These are phyloP conservation scores for Acmispon strigosus DNA, from an alignment of 306 rosid genomes.

Conservation along the genomic window DNA sequence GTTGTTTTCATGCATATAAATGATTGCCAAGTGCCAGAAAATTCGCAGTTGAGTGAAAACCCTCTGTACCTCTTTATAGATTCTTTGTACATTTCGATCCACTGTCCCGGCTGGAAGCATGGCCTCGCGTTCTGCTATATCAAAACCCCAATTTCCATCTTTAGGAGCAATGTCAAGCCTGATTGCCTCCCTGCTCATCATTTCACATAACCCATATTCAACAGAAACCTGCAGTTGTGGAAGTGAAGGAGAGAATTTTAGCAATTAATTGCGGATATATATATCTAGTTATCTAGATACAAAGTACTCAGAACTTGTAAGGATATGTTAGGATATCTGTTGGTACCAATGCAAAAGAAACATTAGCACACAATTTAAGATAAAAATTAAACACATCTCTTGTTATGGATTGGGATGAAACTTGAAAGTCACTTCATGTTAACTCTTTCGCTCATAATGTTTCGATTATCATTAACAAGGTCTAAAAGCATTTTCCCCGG, in stretches of 20 bases:
- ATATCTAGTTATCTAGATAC: no score
- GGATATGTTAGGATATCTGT: neutral
- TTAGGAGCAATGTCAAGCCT: slow-evolving; percentile 43
- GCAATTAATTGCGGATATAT: neutral
- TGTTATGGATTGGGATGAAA: no score
- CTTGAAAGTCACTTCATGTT: no score
- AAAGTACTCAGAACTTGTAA: neutral
- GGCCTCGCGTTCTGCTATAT: slow-evolving; percentile 61
- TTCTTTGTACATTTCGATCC: slow-evolving; percentile 45
- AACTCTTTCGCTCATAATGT: no score
- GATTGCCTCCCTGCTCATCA: slow-evolving; percentile 65
- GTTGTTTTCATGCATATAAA: neutral
- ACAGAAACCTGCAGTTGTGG: slow-evolving; percentile 54
- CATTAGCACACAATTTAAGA: no score
- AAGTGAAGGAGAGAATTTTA: neutral
- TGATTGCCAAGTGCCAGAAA: neutral
- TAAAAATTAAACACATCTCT: no score
- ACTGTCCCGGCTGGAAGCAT: slow-evolving; percentile 65
- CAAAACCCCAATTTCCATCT: slow-evolving; percentile 71
- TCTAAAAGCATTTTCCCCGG: no score
- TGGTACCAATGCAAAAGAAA: no score
- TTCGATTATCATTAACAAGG: no score
- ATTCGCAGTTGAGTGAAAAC: neutral
- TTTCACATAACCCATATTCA: slow-evolving; percentile 84
- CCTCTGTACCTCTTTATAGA: slow-evolving; percentile 59